phyloP scores from a whole-genome alignment of 2,329 filamentous ascomycete genomes.

The Talaromyces sp. region DNA sequence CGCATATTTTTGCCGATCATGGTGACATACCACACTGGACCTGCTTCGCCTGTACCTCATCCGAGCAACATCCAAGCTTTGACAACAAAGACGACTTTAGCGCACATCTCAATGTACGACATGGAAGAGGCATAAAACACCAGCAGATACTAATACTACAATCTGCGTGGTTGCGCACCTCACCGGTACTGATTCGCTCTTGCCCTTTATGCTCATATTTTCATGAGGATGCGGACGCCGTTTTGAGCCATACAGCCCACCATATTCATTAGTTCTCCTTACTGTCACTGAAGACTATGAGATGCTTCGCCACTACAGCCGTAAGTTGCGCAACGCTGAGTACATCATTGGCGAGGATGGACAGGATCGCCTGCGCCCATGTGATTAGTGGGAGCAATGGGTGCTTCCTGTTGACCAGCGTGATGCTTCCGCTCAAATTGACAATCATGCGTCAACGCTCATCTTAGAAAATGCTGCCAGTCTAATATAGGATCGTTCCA shows the following conservation, averaged over 20 bases:
- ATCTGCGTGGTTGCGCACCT: conserved; percentile 5
- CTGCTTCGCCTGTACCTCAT: neutral
- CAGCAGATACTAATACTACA: conserved; percentile 9
- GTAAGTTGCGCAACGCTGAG: conserved; percentile 70
- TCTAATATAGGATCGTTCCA: too few species aligned
- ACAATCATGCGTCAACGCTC: too few species aligned
- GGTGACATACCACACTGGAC: neutral
- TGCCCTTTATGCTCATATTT: conserved; percentile 6
- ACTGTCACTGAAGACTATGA: conserved; percentile 68
- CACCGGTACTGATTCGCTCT: neutral
- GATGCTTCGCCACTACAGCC: conserved; percentile 71
- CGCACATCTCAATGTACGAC: neutral
- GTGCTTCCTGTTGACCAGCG: conserved; percentile 70
- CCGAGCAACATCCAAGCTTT: neutral
- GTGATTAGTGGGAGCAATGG: conserved; percentile 76
- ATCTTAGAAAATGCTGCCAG: too few species aligned
- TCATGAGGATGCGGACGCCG: neutral
- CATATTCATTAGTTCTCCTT: conserved; percentile 13
- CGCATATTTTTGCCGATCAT: conserved; percentile 1
- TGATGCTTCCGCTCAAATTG: conserved; percentile 69
- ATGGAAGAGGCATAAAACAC: neutral
- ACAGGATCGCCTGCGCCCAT: conserved; percentile 72
- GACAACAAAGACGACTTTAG: neutral
- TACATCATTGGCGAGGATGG: conserved; percentile 73
- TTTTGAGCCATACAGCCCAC: conserved; percentile 4